A percentile compares a stretch with the other conserved stretches of the same genome.
phyloP scores from a whole-genome alignment of 1,284 basidiomycete genomes.

The Leccinum angustisporum region DNA sequence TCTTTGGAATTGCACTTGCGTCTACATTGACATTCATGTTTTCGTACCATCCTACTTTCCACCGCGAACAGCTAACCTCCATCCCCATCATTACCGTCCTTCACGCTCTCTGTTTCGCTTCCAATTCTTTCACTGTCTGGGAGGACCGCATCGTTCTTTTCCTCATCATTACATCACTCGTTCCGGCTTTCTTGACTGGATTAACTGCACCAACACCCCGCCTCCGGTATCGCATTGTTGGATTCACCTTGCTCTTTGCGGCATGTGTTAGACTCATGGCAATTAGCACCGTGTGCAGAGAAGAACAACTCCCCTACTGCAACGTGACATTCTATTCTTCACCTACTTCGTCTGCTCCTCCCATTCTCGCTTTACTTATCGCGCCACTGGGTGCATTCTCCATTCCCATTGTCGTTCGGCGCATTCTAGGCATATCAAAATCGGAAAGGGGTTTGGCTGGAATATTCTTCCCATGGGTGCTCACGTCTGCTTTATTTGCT shows the following conservation, averaged over 20 bases:
- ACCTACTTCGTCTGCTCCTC: conserved; percentile 63
- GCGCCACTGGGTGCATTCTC: conserved; percentile 35
- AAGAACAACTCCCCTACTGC: conserved; percentile 92
- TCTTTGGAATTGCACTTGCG: conserved; percentile 42
- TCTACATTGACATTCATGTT: conserved; percentile 21
- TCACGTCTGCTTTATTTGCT: conserved; percentile 57
- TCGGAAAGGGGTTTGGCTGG: conserved; percentile 74
- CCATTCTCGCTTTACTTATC: conserved; percentile 51
- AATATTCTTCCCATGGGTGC: conserved; percentile 58
- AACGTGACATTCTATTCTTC: conserved; percentile 84
- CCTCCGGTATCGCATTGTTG: conserved; percentile 75
- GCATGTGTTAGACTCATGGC: conserved; percentile 74
- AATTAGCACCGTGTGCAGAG: conserved; percentile 83
- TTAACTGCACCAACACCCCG: conserved; percentile 64
- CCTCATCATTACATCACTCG: conserved; percentile 66
- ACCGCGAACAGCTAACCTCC: conserved; percentile 26
- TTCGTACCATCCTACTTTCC: conserved; percentile 14
- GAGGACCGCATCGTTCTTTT: conserved; percentile 85
- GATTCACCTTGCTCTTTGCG: conserved; percentile 67
- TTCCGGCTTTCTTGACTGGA: conserved; percentile 58
- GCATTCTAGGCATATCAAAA: conserved; percentile 65
- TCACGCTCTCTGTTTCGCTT: conserved; percentile 75
- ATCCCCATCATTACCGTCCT: conserved; percentile 56
- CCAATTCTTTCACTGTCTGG: conserved; percentile 96
- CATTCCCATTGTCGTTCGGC: conserved; percentile 59